phyloP scores from a whole-genome alignment of 2,329 filamentous ascomycete genomes.

The Mariannaea elegans region DNA sequence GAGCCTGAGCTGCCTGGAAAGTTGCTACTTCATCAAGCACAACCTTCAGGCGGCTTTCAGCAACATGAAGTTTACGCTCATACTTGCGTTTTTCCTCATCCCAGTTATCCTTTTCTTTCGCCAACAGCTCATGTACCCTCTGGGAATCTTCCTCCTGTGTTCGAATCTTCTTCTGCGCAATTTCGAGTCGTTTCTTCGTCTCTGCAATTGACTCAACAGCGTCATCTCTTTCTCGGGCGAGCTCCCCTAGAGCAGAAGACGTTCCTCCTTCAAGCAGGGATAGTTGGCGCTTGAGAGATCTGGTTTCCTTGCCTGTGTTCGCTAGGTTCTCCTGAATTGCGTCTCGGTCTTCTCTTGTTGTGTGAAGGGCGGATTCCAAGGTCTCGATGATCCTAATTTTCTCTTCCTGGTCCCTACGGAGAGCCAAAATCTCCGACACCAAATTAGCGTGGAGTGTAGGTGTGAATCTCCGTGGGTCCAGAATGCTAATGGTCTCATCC shows the following conservation, averaged over 20 bases:
- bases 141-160: constrained; percentile 85
- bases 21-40: constrained; percentile 87
- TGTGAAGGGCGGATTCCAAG: constrained; percentile 79
- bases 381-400: constrained; percentile 88
- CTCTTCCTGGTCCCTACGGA: constrained; percentile 89
- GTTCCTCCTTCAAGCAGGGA: constrained; percentile 88
- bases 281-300: constrained; percentile 85
- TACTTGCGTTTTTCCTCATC: constrained; percentile 82
- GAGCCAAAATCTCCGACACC: constrained; percentile 89
- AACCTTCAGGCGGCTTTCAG: constrained; percentile 83
- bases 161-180: constrained; percentile 78
- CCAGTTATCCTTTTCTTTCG: constrained; percentile 85
- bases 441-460: constrained; percentile 94
- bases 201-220: constrained; percentile 78
- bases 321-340: constrained; percentile 69
- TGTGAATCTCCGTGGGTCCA: constrained; percentile 93
- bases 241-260: constrained; percentile 82
- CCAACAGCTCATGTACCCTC: constrained; percentile 81
- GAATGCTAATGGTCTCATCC: constrained; percentile 75
- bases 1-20: constrained; percentile 65
- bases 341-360: constrained; percentile 78
- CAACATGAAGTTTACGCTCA: constrained; percentile 88
- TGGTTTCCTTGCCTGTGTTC: constrained; percentile 76
- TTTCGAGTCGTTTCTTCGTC: constrained; percentile 79
- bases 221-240: constrained; percentile 87